These are phyloP conservation scores for Fennellomyces sp. DNA, from an alignment of 371 early-diverging fungal genomes.

Conservation along the genomic window DNA sequence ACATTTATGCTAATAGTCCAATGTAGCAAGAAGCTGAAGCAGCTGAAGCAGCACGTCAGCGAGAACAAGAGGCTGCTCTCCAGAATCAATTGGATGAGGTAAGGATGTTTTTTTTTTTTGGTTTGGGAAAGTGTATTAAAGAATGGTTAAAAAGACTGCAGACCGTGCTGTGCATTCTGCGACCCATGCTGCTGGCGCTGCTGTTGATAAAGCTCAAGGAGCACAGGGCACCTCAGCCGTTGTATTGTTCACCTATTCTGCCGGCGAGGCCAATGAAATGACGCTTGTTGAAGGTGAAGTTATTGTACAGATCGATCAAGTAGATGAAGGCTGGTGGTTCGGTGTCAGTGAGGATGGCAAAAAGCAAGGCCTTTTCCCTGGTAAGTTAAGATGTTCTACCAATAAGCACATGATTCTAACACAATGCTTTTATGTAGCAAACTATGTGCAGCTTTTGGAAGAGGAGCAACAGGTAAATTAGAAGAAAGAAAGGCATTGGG, in stretches of 20 bases:
- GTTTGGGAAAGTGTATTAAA: neutral
- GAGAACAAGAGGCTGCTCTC: slow-evolving; percentile 11
- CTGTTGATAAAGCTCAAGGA: neutral
- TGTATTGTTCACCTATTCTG: slow-evolving; percentile 77
- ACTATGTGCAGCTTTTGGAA: slow-evolving; percentile 75
- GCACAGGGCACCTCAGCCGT: slow-evolving; percentile 50
- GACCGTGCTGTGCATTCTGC: slow-evolving; percentile 40
- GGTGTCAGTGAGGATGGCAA: slow-evolving; percentile 79
- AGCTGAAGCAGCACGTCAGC: slow-evolving; percentile 1
- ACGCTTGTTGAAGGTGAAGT: slow-evolving; percentile 81
- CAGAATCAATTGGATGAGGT: slow-evolving; percentile 15
- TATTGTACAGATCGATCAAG: slow-evolving; percentile 67
- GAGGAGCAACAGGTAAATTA: slow-evolving; percentile 27
- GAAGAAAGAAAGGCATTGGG: slow-evolving; percentile 1
- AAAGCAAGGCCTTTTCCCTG: slow-evolving; percentile 87
- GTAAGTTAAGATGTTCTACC: slow-evolving; percentile 41
- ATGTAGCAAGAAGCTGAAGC: neutral
- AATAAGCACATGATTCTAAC: neutral
- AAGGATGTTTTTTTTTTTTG: no score
- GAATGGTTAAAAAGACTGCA: slow-evolving; percentile 32
- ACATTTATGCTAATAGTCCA: neutral
- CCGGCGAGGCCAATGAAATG: slow-evolving; percentile 88
- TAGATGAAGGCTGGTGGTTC: slow-evolving; percentile 92
- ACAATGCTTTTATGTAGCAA: slow-evolving; percentile 39
- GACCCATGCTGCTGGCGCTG: slow-evolving; percentile 19